Percentiles rank a stretch among this genome's conserved stretches.
These are phyloP conservation scores for Auriculariales sp. DNA, from an alignment of 768 basidiomycete genomes.

Conservation along the genomic window DNA sequence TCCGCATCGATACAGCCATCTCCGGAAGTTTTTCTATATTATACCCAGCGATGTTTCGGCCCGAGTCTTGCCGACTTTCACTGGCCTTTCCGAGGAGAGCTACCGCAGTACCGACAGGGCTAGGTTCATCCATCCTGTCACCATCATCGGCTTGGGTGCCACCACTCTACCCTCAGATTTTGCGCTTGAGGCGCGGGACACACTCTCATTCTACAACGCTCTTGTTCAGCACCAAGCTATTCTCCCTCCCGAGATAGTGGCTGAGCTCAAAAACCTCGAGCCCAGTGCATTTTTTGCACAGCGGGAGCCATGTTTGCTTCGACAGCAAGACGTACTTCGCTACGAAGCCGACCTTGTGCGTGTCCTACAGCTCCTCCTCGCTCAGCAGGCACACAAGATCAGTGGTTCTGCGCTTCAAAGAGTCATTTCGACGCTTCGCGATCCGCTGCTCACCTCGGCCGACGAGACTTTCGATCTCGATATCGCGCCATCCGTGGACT, in stretches of 20 bases:
- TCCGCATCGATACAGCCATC: slow-evolving; percentile 57
- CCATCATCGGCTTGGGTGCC: slow-evolving; percentile 39
- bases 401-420: slow-evolving; percentile 18
- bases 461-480: slow-evolving; percentile 16
- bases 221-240: slow-evolving; percentile 14
- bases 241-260: background rate
- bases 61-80: slow-evolving; percentile 18
- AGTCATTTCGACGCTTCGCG: slow-evolving; percentile 28
- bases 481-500: slow-evolving; percentile 14
- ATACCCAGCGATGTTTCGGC: slow-evolving; percentile 14
- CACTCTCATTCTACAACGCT: slow-evolving; percentile 34
- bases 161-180: slow-evolving; percentile 44
- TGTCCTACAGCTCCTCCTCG: slow-evolving; percentile 23
- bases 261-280: slow-evolving; percentile 15
- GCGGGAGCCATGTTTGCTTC: slow-evolving; percentile 19
- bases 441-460: slow-evolving; percentile 16
- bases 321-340: slow-evolving; percentile 42
- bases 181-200: slow-evolving; percentile 45
- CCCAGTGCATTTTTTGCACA: slow-evolving; percentile 32
- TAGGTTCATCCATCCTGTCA: slow-evolving; percentile 50
- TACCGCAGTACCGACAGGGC: slow-evolving; percentile 25
- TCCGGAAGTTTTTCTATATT: slow-evolving; percentile 51
- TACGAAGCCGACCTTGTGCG: slow-evolving; percentile 44
- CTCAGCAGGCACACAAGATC: slow-evolving; percentile 21
- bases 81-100: slow-evolving; percentile 21